Evolutionary conservation across 2,329 filamentous ascomycete species (phyloP), one percentile per base, ranked within the genome.

Genomic region (Didymosphaeria variabile): DNA sequence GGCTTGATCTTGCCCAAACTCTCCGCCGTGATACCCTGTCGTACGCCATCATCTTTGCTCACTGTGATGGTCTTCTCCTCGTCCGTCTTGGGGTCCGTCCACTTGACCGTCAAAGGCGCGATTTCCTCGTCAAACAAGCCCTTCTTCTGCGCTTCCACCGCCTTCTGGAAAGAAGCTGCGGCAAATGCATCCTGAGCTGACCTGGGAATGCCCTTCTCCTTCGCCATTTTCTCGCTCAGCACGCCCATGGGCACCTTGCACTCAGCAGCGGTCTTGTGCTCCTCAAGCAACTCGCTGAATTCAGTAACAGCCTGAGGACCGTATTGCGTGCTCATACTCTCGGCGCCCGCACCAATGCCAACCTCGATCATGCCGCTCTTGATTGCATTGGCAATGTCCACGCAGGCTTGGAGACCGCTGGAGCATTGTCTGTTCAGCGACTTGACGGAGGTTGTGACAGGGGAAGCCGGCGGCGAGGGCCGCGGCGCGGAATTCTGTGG

Each of bases 231-330:
- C 82, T 99, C 95, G 31, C 93, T 97, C 53, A 98, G 85, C 12
- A 93, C 87, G 71, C 94, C 94, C 95, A 98, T 98, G 78, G 93
- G 90, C 3, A 98, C 94, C 83, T 97, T 97, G 89, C 95, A 99
- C 86, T 97, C 96, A 73, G 91, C 91, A 26, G 94, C 87, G 77
- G 95, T 90, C 66, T 88, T 86, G 84, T 94, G 87, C 72, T 84
- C 87, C 76, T 97, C 92, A 66, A 98, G 88, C 56, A 92, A 86
- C 53, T 97, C 92, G 32, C 92, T 95, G 86, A 98, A 97, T 81
- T 98, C 95, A 64, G 90, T 88, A 17, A 98, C 94, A 63, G 95
- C 95, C 47, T 84, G 85, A 26, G 94, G 94, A 36, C 94, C 95
- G 79, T 98, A 98, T 76, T 97, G 91, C 60, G 86, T 85, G 74